Evolutionary conservation across 805 yeast genomes (phyloP).

Genomic region (Hanseniaspora clermontiae): DNA sequence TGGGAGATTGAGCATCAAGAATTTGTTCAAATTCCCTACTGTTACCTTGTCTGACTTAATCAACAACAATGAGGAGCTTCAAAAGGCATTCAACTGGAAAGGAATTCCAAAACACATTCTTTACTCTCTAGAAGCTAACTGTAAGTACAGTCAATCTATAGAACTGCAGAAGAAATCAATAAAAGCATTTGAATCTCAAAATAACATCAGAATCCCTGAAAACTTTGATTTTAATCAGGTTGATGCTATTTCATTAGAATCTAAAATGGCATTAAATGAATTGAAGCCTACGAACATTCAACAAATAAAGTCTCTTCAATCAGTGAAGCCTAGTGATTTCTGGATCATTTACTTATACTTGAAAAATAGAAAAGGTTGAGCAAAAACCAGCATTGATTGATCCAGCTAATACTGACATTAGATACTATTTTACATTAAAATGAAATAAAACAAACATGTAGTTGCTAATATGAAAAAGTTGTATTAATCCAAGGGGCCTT

Average conservation of each 20-base stretch:
- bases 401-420: no score
- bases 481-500: no score
- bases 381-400: no score
- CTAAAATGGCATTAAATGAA: constrained; percentile 50
- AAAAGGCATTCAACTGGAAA: constrained; percentile 17
- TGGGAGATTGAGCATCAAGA: constrained; percentile 51
- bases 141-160: constrained; percentile 70
- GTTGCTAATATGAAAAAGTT: no score
- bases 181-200: constrained; percentile 74
- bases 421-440: no score
- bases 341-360: constrained; percentile 52
- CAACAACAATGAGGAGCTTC: constrained; percentile 30
- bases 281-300: constrained; percentile 85
- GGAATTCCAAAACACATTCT: constrained; percentile 35
- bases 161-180: constrained; percentile 59
- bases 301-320: constrained; percentile 88
- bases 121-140: constrained; percentile 60
- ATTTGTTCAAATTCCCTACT: constrained; percentile 48
- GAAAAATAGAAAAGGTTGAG: not conserved
- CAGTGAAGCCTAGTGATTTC: constrained; percentile 56
- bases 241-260: constrained; percentile 65
- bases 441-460: no score
- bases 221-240: constrained; percentile 48
- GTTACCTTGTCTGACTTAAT: constrained; percentile 23
- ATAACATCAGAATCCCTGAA: constrained; percentile 54